Conservation (phyloP, 805 yeast species). For the Wickerhamomyces kurtzmanii region DNA sequence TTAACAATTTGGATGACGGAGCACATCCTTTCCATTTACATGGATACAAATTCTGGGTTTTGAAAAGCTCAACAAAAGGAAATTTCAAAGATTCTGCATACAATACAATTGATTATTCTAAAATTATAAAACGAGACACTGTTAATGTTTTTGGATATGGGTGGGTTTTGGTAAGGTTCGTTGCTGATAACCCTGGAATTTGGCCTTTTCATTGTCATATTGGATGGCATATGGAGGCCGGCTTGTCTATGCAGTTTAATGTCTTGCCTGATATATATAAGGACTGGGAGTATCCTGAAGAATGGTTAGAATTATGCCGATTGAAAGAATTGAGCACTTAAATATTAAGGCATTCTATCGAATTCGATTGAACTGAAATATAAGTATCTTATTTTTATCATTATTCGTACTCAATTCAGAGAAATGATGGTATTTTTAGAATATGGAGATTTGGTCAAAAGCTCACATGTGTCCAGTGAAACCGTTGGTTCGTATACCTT, state of each 20-base stretch:
- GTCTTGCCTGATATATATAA: conserved; percentile 12
- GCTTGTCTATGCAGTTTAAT: conserved; percentile 26
- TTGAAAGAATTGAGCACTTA: too few species aligned
- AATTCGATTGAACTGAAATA: too few species aligned
- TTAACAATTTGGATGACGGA: conserved; percentile 62
- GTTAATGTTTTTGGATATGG: conserved; percentile 49
- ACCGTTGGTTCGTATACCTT: too few species aligned
- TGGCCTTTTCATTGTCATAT: conserved; percentile 82
- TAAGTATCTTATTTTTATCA: too few species aligned
- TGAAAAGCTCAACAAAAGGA: conserved; percentile 14
- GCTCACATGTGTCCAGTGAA: too few species aligned
- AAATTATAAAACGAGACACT: conserved; percentile 46
- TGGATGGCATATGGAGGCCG: conserved; percentile 62
- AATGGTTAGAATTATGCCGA: conserved; percentile 15
- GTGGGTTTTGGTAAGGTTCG: conserved; percentile 45
- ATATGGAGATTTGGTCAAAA: too few species aligned
- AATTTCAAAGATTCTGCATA: conserved; percentile 13
- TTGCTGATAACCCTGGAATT: conserved; percentile 69
- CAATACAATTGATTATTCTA: conserved; percentile 36
- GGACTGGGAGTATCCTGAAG: conserved; percentile 14
- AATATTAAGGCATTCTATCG: too few species aligned
- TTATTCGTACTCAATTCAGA: too few species aligned
- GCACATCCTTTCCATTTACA: conserved; percentile 58
- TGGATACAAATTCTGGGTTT: conserved; percentile 28
- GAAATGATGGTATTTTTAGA: too few species aligned